These are phyloP conservation scores for Aciculosporium take DNA, from an alignment of 2,329 filamentous ascomycete species.

Conservation along the genomic window DNA sequence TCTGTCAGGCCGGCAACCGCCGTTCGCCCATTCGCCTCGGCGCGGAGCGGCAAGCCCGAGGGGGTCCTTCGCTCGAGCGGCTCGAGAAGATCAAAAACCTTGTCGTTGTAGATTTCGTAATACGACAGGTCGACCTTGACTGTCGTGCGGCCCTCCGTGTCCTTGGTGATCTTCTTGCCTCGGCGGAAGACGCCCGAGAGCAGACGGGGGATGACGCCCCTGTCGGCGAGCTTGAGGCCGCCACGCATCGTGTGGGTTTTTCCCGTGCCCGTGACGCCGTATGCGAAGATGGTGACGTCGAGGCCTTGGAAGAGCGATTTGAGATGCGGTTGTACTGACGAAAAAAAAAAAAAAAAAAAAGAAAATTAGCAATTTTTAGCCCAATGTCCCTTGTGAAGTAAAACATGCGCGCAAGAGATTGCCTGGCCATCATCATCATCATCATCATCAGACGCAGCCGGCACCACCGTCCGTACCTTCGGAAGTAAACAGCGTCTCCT, in stretches of 20 bases:
- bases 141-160: conserved; percentile 52
- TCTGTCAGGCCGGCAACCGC: conserved; percentile 78
- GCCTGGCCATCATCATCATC: not conserved
- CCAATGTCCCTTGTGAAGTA: not conserved
- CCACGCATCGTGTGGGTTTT: conserved; percentile 96
- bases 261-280: conserved; percentile 83
- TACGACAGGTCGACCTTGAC: conserved; percentile 73
- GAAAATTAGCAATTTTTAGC: conserved; percentile 13
- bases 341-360: not conserved
- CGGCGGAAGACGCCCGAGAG: conserved; percentile 76
- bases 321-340: conserved; percentile 67
- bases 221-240: conserved; percentile 69
- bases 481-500: conserved; percentile 76
- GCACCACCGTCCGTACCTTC: conserved; percentile 77
- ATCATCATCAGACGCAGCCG: too few relatives aligned
- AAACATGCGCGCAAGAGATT: not conserved
- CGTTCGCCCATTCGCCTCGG: conserved; percentile 77
- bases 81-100: conserved; percentile 83
- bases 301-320: conserved; percentile 85
- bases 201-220: conserved; percentile 75
- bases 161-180: conserved; percentile 73
- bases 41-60: conserved; percentile 65
- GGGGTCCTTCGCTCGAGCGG: conserved; percentile 73
- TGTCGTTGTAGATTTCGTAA: conserved; percentile 96
- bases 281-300: conserved; percentile 82